phyloP scores from a whole-genome alignment of 768 basidiomycete species.

The Leucosporidium yakuticum region DNA sequence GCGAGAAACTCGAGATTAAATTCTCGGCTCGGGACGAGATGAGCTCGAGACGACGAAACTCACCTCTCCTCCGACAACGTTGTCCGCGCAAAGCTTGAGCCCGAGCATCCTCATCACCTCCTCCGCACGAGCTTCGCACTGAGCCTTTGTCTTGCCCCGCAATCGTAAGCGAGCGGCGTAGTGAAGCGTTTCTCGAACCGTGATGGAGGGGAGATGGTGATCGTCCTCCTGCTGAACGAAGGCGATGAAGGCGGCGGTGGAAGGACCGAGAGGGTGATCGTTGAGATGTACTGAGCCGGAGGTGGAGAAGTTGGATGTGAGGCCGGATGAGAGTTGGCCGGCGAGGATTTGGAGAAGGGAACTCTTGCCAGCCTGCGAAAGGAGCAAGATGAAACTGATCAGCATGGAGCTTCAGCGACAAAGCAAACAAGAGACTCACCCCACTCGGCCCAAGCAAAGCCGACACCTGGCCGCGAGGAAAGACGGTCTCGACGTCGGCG shows the following conservation, averaged over 20 bases:
- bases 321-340: slow-evolving; percentile 40
- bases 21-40: too few species aligned
- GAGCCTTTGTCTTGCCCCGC: slow-evolving; percentile 40
- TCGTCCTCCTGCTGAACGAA: slow-evolving; percentile 49
- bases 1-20: too few species aligned
- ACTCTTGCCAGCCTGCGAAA: slow-evolving; percentile 40
- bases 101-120: slow-evolving; percentile 51
- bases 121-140: slow-evolving; percentile 49
- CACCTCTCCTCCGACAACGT: slow-evolving; percentile 48
- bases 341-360: slow-evolving; percentile 46
- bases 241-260: slow-evolving; percentile 36
- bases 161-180: slow-evolving; percentile 47
- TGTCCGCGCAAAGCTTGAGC: slow-evolving; percentile 49
- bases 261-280: slow-evolving; percentile 33
- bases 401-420: slow-evolving; percentile 22
- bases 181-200: slow-evolving; percentile 43
- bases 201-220: slow-evolving; percentile 43
- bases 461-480: slow-evolving; percentile 45
- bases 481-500: slow-evolving; percentile 41
- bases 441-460: slow-evolving; percentile 42
- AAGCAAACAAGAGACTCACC: slow-evolving; percentile 13
- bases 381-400: neutral
- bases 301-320: slow-evolving; percentile 41
- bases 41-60: neutral
- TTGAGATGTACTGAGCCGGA: slow-evolving; percentile 43